Base-by-base conservation (phyloP, 257 asterid genomes). In the Fraxinus quadrangulata region DNA sequence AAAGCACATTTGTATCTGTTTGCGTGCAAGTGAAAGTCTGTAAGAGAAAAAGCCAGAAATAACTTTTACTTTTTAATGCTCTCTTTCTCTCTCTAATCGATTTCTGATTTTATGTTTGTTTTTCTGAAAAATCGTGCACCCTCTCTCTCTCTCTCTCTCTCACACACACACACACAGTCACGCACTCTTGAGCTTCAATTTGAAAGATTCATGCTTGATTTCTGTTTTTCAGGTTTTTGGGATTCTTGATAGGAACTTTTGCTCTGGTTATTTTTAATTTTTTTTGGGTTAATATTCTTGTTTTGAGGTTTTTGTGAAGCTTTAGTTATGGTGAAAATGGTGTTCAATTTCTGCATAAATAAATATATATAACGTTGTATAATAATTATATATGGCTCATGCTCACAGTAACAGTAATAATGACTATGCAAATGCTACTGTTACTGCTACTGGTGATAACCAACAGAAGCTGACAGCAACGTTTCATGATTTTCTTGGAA, bases 401-500 rank as follows among this genome's bases (percentile, higher is more conserved):
- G 90, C 85, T 79, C 89, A 84, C 31, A 81, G 83, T 79, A 87
- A 77, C 79, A 72, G 73, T 77, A 83, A 82, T 54, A 82, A 39
- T 31, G 82, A 73, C 75, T 73, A 73, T 76, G 77, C 80, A 37
- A 70, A 73, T 80, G 76, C 21, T 77, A 65, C 54, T 66, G 31
- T 74, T 79, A 56, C 73, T 80, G 82, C 74, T 74, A 86, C 81
- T 36, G 87, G 82, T 75, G 91, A 83, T 36, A 82, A 73, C 79
- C 96, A 91, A 81, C 84, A 70, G 80, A 89, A 91, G 88, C 75
- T 63, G 70, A 19, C 86, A 79, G 72, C 91, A 26, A 82, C 92
- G 83, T 94, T 92, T 77, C 98, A 94, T 88, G 98, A 94, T 83
- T 94, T 94, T 83, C 93, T 94, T 17, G 96, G 94, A 42, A 84